A percentile compares a stretch with the other conserved stretches of the same genome.
Evolutionary conservation across 805 yeast genomes (phyloP).

Genomic region (Starmerella bacillaris): DNA sequence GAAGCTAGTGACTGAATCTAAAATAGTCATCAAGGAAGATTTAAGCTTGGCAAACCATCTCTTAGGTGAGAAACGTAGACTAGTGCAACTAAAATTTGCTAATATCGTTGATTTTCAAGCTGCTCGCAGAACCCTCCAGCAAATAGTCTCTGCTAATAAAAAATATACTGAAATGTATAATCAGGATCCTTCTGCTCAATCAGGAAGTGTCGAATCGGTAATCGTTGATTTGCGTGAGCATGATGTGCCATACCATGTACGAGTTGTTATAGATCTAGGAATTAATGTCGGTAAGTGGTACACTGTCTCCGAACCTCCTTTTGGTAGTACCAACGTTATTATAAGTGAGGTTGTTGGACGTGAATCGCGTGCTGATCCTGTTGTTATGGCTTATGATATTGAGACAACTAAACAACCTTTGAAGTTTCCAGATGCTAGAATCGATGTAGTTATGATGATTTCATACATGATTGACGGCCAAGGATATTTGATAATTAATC

Average conservation of each 20-base stretch:
- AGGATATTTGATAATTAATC: slow-evolving; percentile 80
- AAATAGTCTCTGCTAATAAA: slow-evolving; percentile 53
- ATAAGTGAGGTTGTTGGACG: slow-evolving; percentile 48
- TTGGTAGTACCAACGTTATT: slow-evolving; percentile 30
- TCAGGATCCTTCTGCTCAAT: background rate
- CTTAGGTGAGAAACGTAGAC: slow-evolving; percentile 47
- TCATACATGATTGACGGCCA: slow-evolving; percentile 98
- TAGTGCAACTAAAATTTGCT: slow-evolving; percentile 54
- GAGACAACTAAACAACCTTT: slow-evolving; percentile 94
- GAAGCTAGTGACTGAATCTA: slow-evolving; percentile 36
- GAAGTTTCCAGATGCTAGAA: slow-evolving; percentile 80
- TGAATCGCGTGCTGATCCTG: slow-evolving; percentile 93
- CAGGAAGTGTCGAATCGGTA: slow-evolving; percentile 9
- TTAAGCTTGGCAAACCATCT: slow-evolving; percentile 70
- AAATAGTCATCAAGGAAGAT: slow-evolving; percentile 56
- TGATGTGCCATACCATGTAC: slow-evolving; percentile 91
- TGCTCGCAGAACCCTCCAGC: slow-evolving; percentile 52
- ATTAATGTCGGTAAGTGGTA: slow-evolving; percentile 95
- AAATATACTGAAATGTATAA: slow-evolving; percentile 20
- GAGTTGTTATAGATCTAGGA: slow-evolving; percentile 76
- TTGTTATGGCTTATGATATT: slow-evolving; percentile 88
- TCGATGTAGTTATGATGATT: slow-evolving; percentile 95
- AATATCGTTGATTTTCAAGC: slow-evolving; percentile 55
- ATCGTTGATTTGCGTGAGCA: slow-evolving; percentile 77
- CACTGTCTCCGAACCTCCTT: slow-evolving; percentile 7